Base-by-base conservation (phyloP, 2,329 filamentous ascomycete genomes). In the Pseudogymnoascus sp. region DNA sequence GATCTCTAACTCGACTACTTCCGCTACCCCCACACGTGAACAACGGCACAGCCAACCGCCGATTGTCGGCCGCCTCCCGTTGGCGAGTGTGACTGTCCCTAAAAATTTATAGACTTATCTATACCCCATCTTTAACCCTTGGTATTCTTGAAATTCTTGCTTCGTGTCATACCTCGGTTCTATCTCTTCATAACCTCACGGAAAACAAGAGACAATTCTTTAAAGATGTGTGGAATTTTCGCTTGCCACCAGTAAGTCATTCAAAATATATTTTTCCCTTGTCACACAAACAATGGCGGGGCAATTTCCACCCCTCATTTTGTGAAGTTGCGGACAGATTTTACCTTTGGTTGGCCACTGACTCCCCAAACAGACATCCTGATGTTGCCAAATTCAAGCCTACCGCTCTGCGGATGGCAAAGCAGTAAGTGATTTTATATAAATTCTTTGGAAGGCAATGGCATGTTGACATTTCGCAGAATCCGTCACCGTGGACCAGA, bases 371-470 rank as follows among this genome's bases (percentile, higher is more conserved):
- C 68, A 87, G 85, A 81, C 93, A 97, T 76, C 93, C 93, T 68
- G 90, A 97, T 85, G 91, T 97, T 73, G 87, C 90, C 75, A 93
- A 92, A 75, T 97, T 97, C 84, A 97, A 97, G 86, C 89, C 93
- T 61, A 93, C 89, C 67, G 93, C 93, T 74, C 83, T 97, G 78
- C 89, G 89, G 79, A 89, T 97, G 81, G 88, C 92, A 70, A 97
- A 97, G 84, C 89, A 91, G 91, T 96, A 85, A 78, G 90, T 85
- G 59, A 62, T 56, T 14, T 60, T 38, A 18, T 56, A 18, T 34
- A 21, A 56, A 34, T 2, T 36, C 28, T 21, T 56, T 56, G 11
- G 16, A 21, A 36, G 50, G 28, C 50, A 56, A 56, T 56, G 28
- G 28, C 28, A 34, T 56, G 50, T 56, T 56, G 6, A 56, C 50